A percentile compares a stretch with the other conserved stretches of the same genome.
Conservation (phyloP, 768 basidiomycete species). For the Phlegmacium glaucopus region DNA sequence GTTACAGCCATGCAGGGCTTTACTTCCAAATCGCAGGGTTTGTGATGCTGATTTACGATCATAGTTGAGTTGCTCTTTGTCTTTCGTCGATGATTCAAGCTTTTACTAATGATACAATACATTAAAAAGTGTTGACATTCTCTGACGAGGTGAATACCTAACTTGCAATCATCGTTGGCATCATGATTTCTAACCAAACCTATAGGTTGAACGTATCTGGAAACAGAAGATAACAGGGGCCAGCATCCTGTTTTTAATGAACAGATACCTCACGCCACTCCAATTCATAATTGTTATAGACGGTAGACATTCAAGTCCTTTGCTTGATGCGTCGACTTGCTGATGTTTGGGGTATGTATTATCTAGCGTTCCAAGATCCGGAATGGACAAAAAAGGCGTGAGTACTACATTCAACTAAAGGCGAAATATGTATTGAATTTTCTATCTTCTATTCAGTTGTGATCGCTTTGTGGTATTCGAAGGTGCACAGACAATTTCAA, state of each 20-base stretch:
- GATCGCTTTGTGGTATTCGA: slow-evolving; percentile 25
- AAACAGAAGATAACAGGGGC: slow-evolving; percentile 19
- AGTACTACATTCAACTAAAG: too few relatives aligned
- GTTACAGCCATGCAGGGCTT: slow-evolving; percentile 13
- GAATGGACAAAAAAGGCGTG: slow-evolving; percentile 9
- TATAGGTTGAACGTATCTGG: slow-evolving; percentile 28
- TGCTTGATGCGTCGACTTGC: neutral
- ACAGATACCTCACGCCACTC: slow-evolving; percentile 25
- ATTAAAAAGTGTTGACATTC: slow-evolving; percentile 7
- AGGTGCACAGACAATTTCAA: slow-evolving; percentile 21
- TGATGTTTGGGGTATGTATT: neutral
- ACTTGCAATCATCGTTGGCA: neutral
- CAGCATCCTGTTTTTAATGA: slow-evolving; percentile 26
- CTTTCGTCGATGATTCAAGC: neutral
- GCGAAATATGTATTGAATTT: too few relatives aligned
- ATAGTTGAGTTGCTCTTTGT: slow-evolving; percentile 7
- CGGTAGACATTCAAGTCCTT: slow-evolving; percentile 9
- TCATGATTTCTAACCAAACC: neutral
- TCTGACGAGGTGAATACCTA: slow-evolving; percentile 9
- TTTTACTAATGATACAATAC: neutral
- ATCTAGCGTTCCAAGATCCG: slow-evolving; percentile 13
- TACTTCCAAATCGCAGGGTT: slow-evolving; percentile 17
- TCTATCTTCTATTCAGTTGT: slow-evolving; percentile 14
- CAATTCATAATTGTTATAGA: slow-evolving; percentile 20
- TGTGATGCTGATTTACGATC: slow-evolving; percentile 17